These are phyloP conservation scores for Pseudogymnoascus sp. DNA, from an alignment of 2,329 filamentous ascomycete genomes.

Conservation along the genomic window DNA sequence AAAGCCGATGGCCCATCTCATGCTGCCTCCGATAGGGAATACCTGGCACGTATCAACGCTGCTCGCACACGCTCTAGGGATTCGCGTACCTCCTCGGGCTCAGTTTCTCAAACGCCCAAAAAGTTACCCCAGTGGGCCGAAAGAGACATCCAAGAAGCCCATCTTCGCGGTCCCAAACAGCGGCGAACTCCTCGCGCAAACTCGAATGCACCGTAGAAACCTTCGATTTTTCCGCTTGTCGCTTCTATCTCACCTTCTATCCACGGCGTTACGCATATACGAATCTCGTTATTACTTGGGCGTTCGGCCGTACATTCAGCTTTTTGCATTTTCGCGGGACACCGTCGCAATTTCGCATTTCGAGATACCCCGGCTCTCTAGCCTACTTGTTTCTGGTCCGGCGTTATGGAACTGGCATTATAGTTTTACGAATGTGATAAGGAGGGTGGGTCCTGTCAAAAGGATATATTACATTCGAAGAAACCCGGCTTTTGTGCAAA, in stretches of 20 bases:
- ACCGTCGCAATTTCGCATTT: background rate
- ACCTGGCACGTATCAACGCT: background rate
- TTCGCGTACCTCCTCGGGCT: background rate
- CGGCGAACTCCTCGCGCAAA: constrained; percentile 4
- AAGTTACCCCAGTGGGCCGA: background rate
- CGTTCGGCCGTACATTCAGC: background rate
- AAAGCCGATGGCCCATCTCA: background rate
- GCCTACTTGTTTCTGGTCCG: background rate
- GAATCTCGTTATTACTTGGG: background rate
- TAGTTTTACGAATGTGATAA: background rate
- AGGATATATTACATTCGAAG: background rate
- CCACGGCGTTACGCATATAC: background rate
- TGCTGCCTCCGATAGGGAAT: background rate
- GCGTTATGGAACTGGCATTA: background rate
- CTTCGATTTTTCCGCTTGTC: background rate
- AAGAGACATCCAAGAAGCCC: constrained; percentile 1
- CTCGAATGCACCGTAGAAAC: background rate
- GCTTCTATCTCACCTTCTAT: background rate
- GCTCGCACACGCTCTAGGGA: background rate
- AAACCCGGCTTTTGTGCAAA: background rate
- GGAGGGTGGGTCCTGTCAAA: background rate
- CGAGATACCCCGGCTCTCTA: background rate
- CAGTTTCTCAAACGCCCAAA: background rate
- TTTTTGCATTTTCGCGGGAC: background rate
- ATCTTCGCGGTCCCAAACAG: background rate